Evolutionary conservation across 2,329 filamentous ascomycete species (phyloP).

Genomic region (Aspergillus latus): DNA sequence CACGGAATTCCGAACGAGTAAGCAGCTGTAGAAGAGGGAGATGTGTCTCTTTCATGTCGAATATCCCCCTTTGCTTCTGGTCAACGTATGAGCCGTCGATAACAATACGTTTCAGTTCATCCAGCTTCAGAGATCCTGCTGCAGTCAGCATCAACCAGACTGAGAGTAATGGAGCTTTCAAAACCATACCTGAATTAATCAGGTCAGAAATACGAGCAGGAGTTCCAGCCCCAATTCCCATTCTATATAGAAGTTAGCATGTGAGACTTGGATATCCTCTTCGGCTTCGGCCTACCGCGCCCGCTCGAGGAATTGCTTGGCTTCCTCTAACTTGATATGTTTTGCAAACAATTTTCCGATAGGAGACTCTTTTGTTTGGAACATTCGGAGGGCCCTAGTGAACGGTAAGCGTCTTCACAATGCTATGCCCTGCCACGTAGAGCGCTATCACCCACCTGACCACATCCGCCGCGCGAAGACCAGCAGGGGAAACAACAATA

Average conservation of each 20-base stretch:
- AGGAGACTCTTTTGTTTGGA: constrained; percentile 72
- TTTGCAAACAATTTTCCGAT: constrained; percentile 96
- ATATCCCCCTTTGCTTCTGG: constrained; percentile 86
- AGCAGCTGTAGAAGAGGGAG: constrained; percentile 76
- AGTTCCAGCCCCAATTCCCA: constrained; percentile 87
- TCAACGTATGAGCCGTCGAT: constrained; percentile 93
- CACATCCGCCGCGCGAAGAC: constrained; percentile 81
- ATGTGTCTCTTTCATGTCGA: constrained; percentile 94
- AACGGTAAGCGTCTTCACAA: not conserved
- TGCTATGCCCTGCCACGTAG: not conserved
- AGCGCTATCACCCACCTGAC: constrained; percentile 57
- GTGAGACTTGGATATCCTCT: not conserved
- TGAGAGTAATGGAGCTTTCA: not conserved
- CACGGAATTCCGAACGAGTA: constrained; percentile 67
- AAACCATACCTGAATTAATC: constrained; percentile 68
- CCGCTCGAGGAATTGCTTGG: constrained; percentile 70
- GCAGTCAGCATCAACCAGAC: constrained; percentile 11
- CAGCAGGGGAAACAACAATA: constrained; percentile 80
- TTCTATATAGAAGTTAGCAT: constrained; percentile 49
- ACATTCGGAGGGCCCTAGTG: constrained; percentile 67
- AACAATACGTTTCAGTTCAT: constrained; percentile 73
- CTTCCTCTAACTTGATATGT: constrained; percentile 92
- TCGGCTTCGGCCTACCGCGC: constrained; percentile 44
- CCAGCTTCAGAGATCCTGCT: constrained; percentile 66
- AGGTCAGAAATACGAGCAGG: constrained; percentile 79